A percentile compares a stretch with the other conserved stretches of the same genome.
These are phyloP conservation scores for Histomonas meleagridis DNA, from an alignment of 208 protist species.

Conservation along the genomic window DNA sequence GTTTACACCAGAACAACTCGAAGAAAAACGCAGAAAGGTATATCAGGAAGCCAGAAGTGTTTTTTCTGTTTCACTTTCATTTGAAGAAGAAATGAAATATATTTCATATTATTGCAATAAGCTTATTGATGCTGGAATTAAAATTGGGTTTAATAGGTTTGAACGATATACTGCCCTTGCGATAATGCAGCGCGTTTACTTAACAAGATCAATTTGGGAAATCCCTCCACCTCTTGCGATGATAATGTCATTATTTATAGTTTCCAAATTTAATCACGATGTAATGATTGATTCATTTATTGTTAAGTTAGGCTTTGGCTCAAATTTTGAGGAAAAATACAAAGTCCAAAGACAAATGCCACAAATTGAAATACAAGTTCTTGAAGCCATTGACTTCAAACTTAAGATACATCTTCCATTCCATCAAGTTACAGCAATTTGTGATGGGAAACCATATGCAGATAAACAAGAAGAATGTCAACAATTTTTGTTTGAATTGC, in stretches of 20 bases:
- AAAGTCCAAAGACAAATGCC: not conserved
- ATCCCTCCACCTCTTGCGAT: conserved; percentile 19
- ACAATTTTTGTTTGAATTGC: not conserved
- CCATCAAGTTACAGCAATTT: not conserved
- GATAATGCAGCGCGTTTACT: not conserved
- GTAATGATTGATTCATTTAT: not conserved
- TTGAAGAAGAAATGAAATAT: not conserved
- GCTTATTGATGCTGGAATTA: not conserved
- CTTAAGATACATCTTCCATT: not conserved
- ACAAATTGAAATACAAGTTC: not conserved
- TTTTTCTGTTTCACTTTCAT: not conserved
- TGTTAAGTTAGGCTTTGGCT: not conserved
- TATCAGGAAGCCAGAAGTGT: not conserved
- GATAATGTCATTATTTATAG: not conserved
- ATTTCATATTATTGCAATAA: not conserved
- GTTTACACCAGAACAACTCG: not conserved
- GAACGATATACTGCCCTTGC: conserved; percentile 12
- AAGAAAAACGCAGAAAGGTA: not conserved
- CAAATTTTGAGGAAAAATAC: not conserved
- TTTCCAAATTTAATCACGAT: not conserved
- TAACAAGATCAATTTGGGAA: not conserved
- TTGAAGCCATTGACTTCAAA: not conserved
- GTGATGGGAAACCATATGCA: not conserved
- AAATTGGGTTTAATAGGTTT: not conserved
- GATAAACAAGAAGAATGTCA: not conserved